These are phyloP conservation scores for Mycena indigotica DNA, from an alignment of 768 basidiomycete species.

Conservation along the genomic window DNA sequence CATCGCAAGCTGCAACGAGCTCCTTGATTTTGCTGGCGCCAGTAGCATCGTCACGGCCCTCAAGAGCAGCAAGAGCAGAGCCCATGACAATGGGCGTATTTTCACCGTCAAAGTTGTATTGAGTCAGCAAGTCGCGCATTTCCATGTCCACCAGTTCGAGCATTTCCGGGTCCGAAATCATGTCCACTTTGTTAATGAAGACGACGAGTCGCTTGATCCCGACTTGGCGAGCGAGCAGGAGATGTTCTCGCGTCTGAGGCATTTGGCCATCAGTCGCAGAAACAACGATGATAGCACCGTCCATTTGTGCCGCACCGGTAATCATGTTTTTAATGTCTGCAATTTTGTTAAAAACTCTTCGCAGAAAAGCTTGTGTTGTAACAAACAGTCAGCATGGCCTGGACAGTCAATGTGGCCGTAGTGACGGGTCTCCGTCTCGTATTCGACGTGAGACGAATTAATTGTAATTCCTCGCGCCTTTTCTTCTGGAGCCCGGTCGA, in stretches of 20 bases:
- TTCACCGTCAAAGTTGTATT: slow-evolving; percentile 96
- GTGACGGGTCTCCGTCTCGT: slow-evolving; percentile 86
- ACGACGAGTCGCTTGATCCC: slow-evolving; percentile 97
- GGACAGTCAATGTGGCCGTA: slow-evolving; percentile 99
- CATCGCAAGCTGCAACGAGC: slow-evolving; percentile 84
- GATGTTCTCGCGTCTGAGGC: slow-evolving; percentile 98
- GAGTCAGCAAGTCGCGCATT: slow-evolving; percentile 92
- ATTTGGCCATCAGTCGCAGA: slow-evolving; percentile 99
- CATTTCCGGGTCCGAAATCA: slow-evolving; percentile 97
- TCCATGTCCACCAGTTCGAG: slow-evolving; percentile 99
- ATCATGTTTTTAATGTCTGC: slow-evolving; percentile 98
- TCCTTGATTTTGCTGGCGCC: slow-evolving; percentile 81
- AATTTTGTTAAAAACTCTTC: background rate
- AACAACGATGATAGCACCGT: slow-evolving; percentile 93
- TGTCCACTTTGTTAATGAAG: slow-evolving; percentile 99
- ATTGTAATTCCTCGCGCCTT: slow-evolving; percentile 99
- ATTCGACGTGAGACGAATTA: slow-evolving; percentile 98
- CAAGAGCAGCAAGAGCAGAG: slow-evolving; percentile 92
- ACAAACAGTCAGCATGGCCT: slow-evolving; percentile 90
- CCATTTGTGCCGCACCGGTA: slow-evolving; percentile 98
- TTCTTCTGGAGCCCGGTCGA: slow-evolving; percentile 99
- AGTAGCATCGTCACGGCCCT: slow-evolving; percentile 78
- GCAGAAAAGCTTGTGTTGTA: slow-evolving; percentile 4
- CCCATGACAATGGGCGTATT: slow-evolving; percentile 98
- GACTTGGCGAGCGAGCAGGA: slow-evolving; percentile 96